Evolutionary conservation across 306 rosid species (phyloP).

Genomic region (Corylus americana): DNA sequence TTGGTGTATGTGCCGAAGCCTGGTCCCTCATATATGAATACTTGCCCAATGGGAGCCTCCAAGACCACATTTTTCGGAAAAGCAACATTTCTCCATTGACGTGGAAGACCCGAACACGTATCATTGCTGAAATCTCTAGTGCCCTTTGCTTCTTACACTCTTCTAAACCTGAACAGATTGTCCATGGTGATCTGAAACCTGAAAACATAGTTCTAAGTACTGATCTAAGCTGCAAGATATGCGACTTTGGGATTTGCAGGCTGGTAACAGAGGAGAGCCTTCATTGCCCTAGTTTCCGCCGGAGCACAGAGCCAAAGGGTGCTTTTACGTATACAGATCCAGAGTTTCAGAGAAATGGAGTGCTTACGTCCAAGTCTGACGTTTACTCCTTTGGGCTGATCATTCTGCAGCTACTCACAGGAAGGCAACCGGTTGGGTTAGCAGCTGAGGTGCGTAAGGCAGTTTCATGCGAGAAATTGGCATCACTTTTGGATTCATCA

Average conservation of each 20-base stretch:
- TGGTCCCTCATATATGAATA: constrained; percentile 85
- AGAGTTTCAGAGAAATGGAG: constrained; percentile 67
- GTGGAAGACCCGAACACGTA: constrained; percentile 68
- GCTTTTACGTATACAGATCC: constrained; percentile 72
- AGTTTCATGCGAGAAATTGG: constrained; percentile 49
- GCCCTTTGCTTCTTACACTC: constrained; percentile 93
- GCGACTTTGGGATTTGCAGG: constrained; percentile 78
- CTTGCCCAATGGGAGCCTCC: constrained; percentile 78
- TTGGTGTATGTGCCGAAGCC: constrained; percentile 82
- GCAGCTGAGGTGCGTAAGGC: constrained; percentile 59
- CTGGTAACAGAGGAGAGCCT: constrained; percentile 67
- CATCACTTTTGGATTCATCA: constrained; percentile 64
- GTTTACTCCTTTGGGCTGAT: constrained; percentile 78
- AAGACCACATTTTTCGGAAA: constrained; percentile 64
- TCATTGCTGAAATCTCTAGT: constrained; percentile 78
- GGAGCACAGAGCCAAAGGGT: constrained; percentile 67
- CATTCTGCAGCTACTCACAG: constrained; percentile 77
- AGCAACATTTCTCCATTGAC: constrained; percentile 49
- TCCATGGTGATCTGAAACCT: constrained; percentile 83
- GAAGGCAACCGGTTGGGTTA: constrained; percentile 65
- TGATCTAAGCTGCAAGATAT: constrained; percentile 73
- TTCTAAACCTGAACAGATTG: constrained; percentile 68
- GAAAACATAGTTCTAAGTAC: constrained; percentile 65
- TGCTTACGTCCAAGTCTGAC: constrained; percentile 77
- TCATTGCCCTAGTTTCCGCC: constrained; percentile 51